These are phyloP conservation scores for Tulasnella sp. DNA, from an alignment of 768 basidiomycete species.

Conservation along the genomic window DNA sequence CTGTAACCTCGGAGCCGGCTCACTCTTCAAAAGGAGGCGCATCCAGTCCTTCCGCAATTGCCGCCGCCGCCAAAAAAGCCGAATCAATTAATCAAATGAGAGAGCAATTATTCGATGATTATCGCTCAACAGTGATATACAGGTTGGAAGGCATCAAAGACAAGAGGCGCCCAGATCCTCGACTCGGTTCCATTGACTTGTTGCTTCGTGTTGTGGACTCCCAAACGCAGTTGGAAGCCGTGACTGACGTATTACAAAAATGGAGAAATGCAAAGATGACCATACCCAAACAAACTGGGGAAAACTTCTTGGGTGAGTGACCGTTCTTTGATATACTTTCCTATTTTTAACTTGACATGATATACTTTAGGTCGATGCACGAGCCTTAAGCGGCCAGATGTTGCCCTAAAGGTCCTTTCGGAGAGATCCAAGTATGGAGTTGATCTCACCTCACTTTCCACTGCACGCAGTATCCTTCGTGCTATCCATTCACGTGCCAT, in stretches of 20 bases:
- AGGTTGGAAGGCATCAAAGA: too few species aligned
- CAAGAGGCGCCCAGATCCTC: too few species aligned
- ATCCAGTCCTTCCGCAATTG: too few species aligned
- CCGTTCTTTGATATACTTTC: neutral
- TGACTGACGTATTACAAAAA: neutral
- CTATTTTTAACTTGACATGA: neutral
- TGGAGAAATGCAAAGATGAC: constrained; percentile 6
- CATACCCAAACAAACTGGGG: neutral
- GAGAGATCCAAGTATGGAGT: constrained; percentile 5
- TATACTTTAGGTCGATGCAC: constrained; percentile 1
- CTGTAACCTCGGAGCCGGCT: too few species aligned
- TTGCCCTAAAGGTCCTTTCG: constrained; percentile 2
- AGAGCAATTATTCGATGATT: too few species aligned
- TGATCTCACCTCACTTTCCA: constrained; percentile 7
- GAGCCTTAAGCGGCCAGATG: constrained; percentile 1
- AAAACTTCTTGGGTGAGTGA: constrained; percentile 7
- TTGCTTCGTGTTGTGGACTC: too few species aligned
- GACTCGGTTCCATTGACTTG: too few species aligned
- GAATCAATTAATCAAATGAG: too few species aligned
- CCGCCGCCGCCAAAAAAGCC: too few species aligned
- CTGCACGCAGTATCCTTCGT: constrained; percentile 8
- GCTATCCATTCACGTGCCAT: constrained; percentile 3
- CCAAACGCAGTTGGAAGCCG: neutral
- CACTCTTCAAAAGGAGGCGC: too few species aligned
- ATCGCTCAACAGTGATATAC: too few species aligned